Evolutionary conservation across 2,329 filamentous ascomycete genomes (phyloP).

Genomic region (Cercospora janseana): DNA sequence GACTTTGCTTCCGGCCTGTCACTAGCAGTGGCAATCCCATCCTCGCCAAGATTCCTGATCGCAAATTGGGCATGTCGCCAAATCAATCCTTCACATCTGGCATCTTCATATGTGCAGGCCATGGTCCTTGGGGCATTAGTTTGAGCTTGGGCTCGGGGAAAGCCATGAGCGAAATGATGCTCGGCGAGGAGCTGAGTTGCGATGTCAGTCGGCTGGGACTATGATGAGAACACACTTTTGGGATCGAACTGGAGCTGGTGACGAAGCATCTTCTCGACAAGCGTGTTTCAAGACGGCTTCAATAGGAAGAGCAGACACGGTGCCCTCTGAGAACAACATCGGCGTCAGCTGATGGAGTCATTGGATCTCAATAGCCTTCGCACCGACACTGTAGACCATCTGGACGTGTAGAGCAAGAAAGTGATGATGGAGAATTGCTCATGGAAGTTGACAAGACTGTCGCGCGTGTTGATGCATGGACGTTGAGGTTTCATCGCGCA

Average conservation of each 20-base stretch:
- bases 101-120: conserved; percentile 78
- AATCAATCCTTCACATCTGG: conserved; percentile 60
- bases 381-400: no score
- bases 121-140: conserved; percentile 99
- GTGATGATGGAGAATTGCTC: no score
- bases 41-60: conserved; percentile 57
- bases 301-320: no score
- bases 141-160: conserved; percentile 77
- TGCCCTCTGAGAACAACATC: rapidly evolving
- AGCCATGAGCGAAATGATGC: conserved; percentile 64
- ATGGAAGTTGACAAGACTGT: no score
- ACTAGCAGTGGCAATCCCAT: conserved; percentile 64
- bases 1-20: conserved; percentile 71
- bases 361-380: no score
- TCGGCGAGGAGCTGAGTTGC: conserved; percentile 47
- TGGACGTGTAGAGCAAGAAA: no score
- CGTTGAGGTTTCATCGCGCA: no score
- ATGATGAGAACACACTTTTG: not conserved
- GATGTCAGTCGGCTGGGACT: conserved; percentile 56
- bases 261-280: no score
- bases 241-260: no score
- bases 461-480: no score
- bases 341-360: not conserved
- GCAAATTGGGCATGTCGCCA: conserved; percentile 52
- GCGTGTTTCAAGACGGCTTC: not conserved